These are phyloP conservation scores for Amanita thiersii DNA, from an alignment of 768 basidiomycete species.

Conservation along the genomic window DNA sequence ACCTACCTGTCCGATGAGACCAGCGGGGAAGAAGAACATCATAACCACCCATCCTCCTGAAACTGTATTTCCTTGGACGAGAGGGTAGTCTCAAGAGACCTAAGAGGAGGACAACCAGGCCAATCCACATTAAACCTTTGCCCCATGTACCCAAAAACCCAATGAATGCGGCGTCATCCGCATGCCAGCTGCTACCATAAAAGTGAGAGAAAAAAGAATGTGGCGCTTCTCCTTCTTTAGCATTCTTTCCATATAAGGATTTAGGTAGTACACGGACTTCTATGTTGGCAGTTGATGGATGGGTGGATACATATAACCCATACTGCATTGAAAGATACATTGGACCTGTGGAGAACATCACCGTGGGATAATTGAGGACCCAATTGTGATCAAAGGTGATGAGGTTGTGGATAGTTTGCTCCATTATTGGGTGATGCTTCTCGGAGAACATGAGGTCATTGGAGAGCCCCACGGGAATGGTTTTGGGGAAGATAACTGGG, in stretches of 20 bases:
- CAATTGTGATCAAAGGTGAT: conserved; percentile 89
- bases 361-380: conserved; percentile 96
- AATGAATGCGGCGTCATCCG: conserved; percentile 97
- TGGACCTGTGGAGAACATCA: conserved; percentile 99
- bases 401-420: conserved; percentile 88
- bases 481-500: conserved; percentile 87
- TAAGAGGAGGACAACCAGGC: conserved; percentile 59
- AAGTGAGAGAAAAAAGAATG: conserved; percentile 95
- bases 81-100: conserved; percentile 57
- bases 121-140: conserved; percentile 81
- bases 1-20: conserved; percentile 61
- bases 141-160: conserved; percentile 88
- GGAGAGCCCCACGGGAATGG: conserved; percentile 93
- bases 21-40: conserved; percentile 74
- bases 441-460: conserved; percentile 96
- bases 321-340: conserved; percentile 98
- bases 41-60: conserved; percentile 62
- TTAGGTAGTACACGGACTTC: conserved; percentile 92
- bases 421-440: conserved; percentile 81
- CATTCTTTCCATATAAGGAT: conserved; percentile 96
- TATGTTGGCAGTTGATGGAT: conserved; percentile 54
- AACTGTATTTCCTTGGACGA: conserved; percentile 51
- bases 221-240: conserved; percentile 71
- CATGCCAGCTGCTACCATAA: conserved; percentile 98
- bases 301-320: conserved; percentile 71